Evolutionary conservation across 2,329 filamentous ascomycete genomes (phyloP), one percentile per base, ranked within the genome.

Genomic region (Fusarium mangiferae): DNA sequence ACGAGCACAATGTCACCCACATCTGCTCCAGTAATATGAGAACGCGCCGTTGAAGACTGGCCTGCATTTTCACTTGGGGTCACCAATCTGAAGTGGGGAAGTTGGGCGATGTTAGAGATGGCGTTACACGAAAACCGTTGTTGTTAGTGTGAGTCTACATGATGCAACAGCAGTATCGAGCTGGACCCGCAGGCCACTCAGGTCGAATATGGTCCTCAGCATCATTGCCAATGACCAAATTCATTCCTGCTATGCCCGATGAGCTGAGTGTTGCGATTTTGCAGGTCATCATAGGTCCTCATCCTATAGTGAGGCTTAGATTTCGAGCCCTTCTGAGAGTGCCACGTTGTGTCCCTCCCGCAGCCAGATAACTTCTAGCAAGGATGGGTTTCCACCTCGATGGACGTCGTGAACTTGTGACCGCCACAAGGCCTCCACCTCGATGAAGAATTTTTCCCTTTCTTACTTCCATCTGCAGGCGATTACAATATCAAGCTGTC

Each of bases 341-440:
- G 76, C 76, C 76, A 78, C 76, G 75, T 78, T 64, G 74, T 77
- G 52, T 62, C 52, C 66, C 60, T 68, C 62, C 75, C 65, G 72
- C 63, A 72, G 70, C 68, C 66, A 51, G 62, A 73, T 62, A 62
- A 59, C 62, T 49, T 64, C 39, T 44, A 59, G 65, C 64, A 66
- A 70, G 75, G 75, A 62, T 66, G 57, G 60, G 64, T 73, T 77
- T 77, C 75, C 75, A 77, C 75, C 72, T 74, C 70, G 70, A 66
- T 77, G 73, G 70, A 54, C 76, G 73, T 66, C 62, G 39, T 49
- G 55, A 58, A 48, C 41, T 68, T 44, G 68, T 76, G 66, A 73
- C 75, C 75, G 75, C 76, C 75, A 77, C 63, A 61, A 63, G 62
- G 56, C 74, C 73, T 78, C 76, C 76, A 78, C 75, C 57, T 76